Evolutionary conservation across 176 grass and related monocot genomes (phyloP).

Genomic region (Puccinellia tenuiflora): DNA sequence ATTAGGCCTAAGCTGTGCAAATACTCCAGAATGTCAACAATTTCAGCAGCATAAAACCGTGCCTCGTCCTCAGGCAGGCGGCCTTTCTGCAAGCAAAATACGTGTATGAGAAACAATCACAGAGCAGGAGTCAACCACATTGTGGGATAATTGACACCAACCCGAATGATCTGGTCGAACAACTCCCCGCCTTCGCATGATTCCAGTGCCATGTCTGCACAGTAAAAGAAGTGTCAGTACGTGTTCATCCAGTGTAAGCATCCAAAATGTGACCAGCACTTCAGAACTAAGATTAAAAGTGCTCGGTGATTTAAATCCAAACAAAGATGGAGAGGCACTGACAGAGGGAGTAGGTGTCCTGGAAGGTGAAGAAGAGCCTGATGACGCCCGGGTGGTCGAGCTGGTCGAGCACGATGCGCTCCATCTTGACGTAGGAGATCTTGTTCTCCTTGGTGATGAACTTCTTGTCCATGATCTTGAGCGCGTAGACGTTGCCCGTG

Average conservation of each 20-base stretch:
- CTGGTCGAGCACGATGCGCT: slow-evolving; percentile 96
- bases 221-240: neutral
- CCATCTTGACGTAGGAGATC: slow-evolving; percentile 95
- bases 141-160: slow-evolving; percentile 20
- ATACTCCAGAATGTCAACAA: slow-evolving; percentile 91
- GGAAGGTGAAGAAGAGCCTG: slow-evolving; percentile 92
- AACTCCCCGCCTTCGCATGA: slow-evolving; percentile 95
- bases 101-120: neutral
- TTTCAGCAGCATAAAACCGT: slow-evolving; percentile 82
- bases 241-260: neutral
- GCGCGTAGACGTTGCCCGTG: slow-evolving; percentile 78
- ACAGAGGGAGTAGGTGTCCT: slow-evolving; percentile 97
- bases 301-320: neutral
- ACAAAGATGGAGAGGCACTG: neutral
- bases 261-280: neutral
- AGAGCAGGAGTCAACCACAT: neutral
- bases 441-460: slow-evolving; percentile 99
- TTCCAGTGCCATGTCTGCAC: slow-evolving; percentile 89
- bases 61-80: slow-evolving; percentile 68
- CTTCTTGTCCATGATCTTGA: slow-evolving; percentile 99
- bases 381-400: slow-evolving; percentile 93
- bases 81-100: slow-evolving; percentile 48
- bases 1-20: slow-evolving; percentile 76
- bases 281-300: neutral
- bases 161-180: slow-evolving; percentile 89